Evolutionary conservation across 306 rosid species (phyloP).

Genomic region (Gastrolobium bilobum): DNA sequence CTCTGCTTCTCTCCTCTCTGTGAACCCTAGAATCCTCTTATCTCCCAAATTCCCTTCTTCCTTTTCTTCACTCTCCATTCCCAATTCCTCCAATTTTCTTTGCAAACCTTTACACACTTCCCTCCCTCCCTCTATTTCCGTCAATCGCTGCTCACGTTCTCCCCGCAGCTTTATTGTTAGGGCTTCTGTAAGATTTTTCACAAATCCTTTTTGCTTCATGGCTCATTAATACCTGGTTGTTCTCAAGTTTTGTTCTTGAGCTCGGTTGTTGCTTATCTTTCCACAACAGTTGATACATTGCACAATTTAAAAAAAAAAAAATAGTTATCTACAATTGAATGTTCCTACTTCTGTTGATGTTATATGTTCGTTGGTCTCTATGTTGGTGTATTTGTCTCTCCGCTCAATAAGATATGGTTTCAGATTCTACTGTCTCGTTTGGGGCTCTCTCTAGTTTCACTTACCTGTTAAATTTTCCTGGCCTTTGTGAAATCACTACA

Average conservation of each 20-base stretch:
- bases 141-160: constrained; percentile 53
- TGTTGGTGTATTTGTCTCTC: background rate
- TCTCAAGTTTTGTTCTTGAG: background rate
- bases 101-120: constrained; percentile 59
- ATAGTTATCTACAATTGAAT: background rate
- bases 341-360: background rate
- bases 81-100: constrained; percentile 63
- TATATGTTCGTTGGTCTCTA: background rate
- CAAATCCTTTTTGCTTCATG: background rate
- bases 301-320: background rate
- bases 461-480: background rate
- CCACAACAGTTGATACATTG: background rate
- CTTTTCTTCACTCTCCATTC: constrained; percentile 55
- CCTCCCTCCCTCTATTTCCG: constrained; percentile 48
- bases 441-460: background rate
- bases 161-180: constrained; percentile 60
- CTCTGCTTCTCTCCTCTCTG: constrained; percentile 65
- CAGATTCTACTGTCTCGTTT: background rate
- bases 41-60: constrained; percentile 52
- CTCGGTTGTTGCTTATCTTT: background rate
- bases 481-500: background rate
- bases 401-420: background rate
- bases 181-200: constrained; percentile 63
- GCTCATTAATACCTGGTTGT: background rate
- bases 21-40: constrained; percentile 65